Percentiles rank a stretch among this genome's conserved stretches.
These are phyloP conservation scores for Solanum pinnatisectum DNA, from an alignment of 257 asterid genomes.

Conservation along the genomic window DNA sequence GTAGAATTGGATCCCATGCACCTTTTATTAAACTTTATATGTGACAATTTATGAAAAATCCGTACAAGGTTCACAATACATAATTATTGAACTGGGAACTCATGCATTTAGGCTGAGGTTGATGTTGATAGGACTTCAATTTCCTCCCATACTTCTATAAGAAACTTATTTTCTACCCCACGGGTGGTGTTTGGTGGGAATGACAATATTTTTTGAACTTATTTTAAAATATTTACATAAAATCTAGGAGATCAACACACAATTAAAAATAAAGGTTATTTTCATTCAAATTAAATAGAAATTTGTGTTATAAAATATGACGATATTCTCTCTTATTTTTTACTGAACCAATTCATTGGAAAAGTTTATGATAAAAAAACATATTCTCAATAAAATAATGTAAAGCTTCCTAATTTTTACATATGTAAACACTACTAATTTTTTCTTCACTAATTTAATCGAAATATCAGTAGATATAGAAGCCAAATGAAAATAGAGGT, in stretches of 20 bases:
- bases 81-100: background rate
- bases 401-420: background rate
- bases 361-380: no score
- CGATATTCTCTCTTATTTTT: no score
- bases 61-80: background rate
- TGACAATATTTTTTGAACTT: no score
- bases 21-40: background rate
- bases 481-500: no score
- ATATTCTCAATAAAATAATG: background rate
- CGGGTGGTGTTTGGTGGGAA: background rate
- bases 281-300: no score
- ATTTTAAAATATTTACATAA: no score
- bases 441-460: background rate
- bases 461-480: background rate
- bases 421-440: no score
- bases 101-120: background rate
- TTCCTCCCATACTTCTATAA: background rate
- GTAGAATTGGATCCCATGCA: background rate
- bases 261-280: background rate
- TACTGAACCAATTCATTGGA: no score
- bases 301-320: no score
- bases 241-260: no score
- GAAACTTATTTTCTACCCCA: background rate
- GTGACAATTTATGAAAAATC: background rate
- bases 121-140: background rate